These are phyloP conservation scores for Irpex sp. DNA, from an alignment of 1,284 basidiomycete species.

Conservation along the genomic window DNA sequence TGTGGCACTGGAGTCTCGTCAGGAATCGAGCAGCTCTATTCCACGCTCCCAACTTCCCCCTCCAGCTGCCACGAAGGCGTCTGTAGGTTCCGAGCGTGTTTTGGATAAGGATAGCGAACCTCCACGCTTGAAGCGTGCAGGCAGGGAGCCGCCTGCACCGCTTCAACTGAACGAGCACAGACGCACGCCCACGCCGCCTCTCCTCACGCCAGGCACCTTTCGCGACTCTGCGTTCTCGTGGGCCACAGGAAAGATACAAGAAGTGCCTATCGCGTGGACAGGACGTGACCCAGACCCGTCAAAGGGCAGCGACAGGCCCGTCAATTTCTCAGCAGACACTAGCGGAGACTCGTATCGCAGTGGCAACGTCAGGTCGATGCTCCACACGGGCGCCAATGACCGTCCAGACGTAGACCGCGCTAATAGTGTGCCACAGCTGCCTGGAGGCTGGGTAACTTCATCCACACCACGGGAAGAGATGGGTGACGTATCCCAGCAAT, in stretches of 20 bases:
- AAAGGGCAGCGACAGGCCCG: not conserved
- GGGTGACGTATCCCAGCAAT: slow-evolving; percentile 23
- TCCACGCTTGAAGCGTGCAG: not conserved
- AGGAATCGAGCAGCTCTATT: not conserved
- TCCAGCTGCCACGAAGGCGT: not conserved
- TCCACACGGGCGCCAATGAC: slow-evolving; percentile 9
- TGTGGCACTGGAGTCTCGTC: not conserved
- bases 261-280: slow-evolving; percentile 32
- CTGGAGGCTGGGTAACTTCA: slow-evolving; percentile 16
- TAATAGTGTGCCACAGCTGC: slow-evolving; percentile 12
- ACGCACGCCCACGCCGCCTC: slow-evolving; percentile 27
- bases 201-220: slow-evolving; percentile 32
- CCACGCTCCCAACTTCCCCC: slow-evolving; percentile 7
- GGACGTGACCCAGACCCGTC: slow-evolving; percentile 23
- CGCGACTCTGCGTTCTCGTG: slow-evolving; percentile 35
- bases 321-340: not conserved
- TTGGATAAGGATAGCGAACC: not conserved
- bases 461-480: slow-evolving; percentile 24
- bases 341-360: not conserved
- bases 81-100: not conserved
- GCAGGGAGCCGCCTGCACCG: not conserved
- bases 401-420: slow-evolving; percentile 1
- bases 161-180: slow-evolving; percentile 14
- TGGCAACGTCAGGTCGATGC: slow-evolving; percentile 1
- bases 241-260: slow-evolving; percentile 25